Base-by-base conservation (phyloP, 805 yeast genomes). In the Suhomyces sp. region DNA sequence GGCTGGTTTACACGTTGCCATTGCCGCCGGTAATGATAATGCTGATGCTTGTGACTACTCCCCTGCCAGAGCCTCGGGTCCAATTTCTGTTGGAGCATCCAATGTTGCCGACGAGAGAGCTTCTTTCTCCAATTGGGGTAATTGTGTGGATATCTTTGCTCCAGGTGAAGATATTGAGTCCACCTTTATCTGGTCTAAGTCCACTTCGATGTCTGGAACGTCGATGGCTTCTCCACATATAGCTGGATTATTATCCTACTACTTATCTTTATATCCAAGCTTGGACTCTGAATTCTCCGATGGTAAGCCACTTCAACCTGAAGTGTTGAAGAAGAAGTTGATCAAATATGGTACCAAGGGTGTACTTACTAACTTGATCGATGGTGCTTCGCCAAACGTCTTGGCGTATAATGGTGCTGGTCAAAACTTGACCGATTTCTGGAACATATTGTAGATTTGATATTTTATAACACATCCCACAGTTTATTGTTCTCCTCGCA, bases 181-280 rank as follows among this genome's bases (percentile, higher is more conserved):
- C 28, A 83, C 91, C 24, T 85, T 83, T 59, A 84, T 81, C 58
- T 93, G 95, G 28, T 79, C 88, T 4, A 71, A 74, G 27, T 83
- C 91, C 47, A 88, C 93, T 28, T 77, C 86, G 25, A 71, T 85
- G 58, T 84, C 95, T 24, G 98, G 98, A 65, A 91, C 97, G 8
- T 91, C 98, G 11, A 91, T 91, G 98, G 96, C 98, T 15, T 84
- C 97, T 24, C 98, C 98, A 29, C 96, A 88, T 56, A 90, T 90
- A 49, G 82, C 88, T 41, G 98, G 98, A 50, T 73, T 91, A 60
- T 78, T 88, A 54, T 77, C 96, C 6, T 91, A 91, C 74, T 91
- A 78, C 68, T 70, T 90, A 58, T 83, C 95, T 5, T 76, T 88
- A 62, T 87, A 84, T 66, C 95, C 96, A 47, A 83, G 76, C 28